Percentiles rank a stretch among this genome's conserved stretches.
phyloP scores from a whole-genome alignment of 768 basidiomycete species.

The Boletus subparvulus region DNA sequence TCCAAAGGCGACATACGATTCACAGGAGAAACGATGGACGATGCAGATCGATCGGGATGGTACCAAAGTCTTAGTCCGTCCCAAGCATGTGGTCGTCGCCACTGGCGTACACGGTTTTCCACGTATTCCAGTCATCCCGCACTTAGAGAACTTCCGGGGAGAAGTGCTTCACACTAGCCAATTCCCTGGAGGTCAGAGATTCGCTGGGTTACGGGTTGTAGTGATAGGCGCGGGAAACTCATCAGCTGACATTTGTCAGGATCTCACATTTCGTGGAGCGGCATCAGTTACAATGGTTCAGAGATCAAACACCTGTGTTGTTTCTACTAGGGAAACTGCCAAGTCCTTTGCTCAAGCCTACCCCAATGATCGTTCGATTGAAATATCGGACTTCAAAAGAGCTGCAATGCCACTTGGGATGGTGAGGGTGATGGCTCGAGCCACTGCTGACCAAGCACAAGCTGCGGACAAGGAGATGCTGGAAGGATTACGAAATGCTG shows the following conservation, averaged over 20 bases:
- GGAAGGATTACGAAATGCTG: conserved; percentile 1
- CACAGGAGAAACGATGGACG: conserved; percentile 1
- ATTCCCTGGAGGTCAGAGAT: conserved; percentile 20
- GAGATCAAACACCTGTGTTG: conserved; percentile 3
- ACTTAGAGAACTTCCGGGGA: conserved; percentile 1
- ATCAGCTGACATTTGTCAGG: conserved; percentile 7
- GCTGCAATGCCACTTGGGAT: conserved; percentile 2
- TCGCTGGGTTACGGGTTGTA: conserved; percentile 26
- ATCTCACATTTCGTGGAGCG: conserved; percentile 3
- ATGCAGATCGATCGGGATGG: not conserved
- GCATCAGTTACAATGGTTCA: conserved; percentile 6
- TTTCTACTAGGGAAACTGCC: not conserved
- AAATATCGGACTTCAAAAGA: conserved; percentile 7
- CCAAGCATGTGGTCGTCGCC: conserved; percentile 3
- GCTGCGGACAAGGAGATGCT: conserved; percentile 2
- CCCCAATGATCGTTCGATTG: not conserved
- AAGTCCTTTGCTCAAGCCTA: not conserved
- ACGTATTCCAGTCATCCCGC: not conserved
- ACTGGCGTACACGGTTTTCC: conserved; percentile 2
- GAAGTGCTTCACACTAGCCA: conserved; percentile 6
- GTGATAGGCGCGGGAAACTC: not conserved
- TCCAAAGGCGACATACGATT: not conserved
- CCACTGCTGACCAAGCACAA: not conserved
- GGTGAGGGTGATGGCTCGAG: not conserved
- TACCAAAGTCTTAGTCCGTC: not conserved